A percentile compares a stretch with the other conserved stretches of the same genome.
Conservation (phyloP, 2,329 filamentous ascomycete genomes). For the Pseudopithomyces chartarum region DNA sequence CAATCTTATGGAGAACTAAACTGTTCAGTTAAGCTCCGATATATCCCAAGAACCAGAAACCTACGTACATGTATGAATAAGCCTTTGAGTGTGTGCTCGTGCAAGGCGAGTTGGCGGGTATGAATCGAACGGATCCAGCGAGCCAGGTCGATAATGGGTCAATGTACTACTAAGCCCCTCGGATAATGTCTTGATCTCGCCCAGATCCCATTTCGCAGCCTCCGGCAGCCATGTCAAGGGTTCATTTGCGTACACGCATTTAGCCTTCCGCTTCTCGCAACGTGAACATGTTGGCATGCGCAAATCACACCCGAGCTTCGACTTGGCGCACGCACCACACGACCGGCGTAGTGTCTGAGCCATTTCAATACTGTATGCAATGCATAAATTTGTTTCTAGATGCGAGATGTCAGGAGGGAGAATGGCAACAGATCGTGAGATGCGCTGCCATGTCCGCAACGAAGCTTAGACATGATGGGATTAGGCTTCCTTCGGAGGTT, state of each 20-base stretch:
- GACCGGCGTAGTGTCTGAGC: constrained; percentile 62
- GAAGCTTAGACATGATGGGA: not conserved
- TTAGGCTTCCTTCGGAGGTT: not conserved
- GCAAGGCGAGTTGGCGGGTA: constrained; percentile 61
- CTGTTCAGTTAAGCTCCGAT: not conserved
- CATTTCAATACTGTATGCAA: constrained; percentile 45
- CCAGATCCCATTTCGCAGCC: not conserved
- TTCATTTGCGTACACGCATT: constrained; percentile 61
- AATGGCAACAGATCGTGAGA: not conserved
- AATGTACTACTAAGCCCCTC: constrained; percentile 9
- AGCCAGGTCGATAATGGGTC: constrained; percentile 24
- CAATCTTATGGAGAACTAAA: constrained; percentile 59
- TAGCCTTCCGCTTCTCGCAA: constrained; percentile 55
- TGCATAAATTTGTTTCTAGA: constrained; percentile 10
- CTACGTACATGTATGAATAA: constrained; percentile 61
- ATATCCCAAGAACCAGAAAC: constrained; percentile 25
- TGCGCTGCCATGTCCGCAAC: not conserved
- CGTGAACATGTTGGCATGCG: constrained; percentile 60
- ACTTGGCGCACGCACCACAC: constrained; percentile 60
- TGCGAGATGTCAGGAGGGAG: not conserved
- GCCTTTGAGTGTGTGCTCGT: constrained; percentile 56
- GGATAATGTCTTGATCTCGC: constrained; percentile 1
- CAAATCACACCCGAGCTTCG: constrained; percentile 63
- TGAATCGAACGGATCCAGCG: constrained; percentile 62
- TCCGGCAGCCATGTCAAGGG: constrained; percentile 46